Percentiles rank a stretch among this genome's conserved stretches.
phyloP scores from a whole-genome alignment of 768 basidiomycete genomes.

The Boletus pseudo-olivaceus region DNA sequence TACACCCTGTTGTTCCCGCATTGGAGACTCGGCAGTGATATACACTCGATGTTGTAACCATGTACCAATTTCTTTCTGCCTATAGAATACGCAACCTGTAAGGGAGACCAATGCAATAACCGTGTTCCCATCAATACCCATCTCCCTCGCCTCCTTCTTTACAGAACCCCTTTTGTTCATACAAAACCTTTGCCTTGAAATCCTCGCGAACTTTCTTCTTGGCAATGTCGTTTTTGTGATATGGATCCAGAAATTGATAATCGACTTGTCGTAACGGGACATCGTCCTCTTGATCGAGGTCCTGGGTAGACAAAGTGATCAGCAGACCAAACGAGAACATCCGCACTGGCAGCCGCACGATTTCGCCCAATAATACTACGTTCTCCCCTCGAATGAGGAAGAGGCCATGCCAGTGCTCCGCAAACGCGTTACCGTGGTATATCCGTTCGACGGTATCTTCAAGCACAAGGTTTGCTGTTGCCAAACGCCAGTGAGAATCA shows the following conservation, averaged over 20 bases:
- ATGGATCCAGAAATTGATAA: slow-evolving; percentile 61
- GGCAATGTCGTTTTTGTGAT: slow-evolving; percentile 72
- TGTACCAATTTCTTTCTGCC: slow-evolving; percentile 4
- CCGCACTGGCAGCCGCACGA: slow-evolving; percentile 54
- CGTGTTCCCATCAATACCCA: slow-evolving; percentile 58
- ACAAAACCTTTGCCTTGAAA: slow-evolving; percentile 75
- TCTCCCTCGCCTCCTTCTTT: slow-evolving; percentile 97
- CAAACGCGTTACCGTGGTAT: slow-evolving; percentile 84
- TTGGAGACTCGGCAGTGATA: slow-evolving; percentile 12
- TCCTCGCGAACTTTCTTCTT: slow-evolving; percentile 79
- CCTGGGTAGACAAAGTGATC: slow-evolving; percentile 44
- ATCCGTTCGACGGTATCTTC: slow-evolving; percentile 95
- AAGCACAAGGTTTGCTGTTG: slow-evolving; percentile 90
- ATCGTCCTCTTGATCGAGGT: slow-evolving; percentile 90
- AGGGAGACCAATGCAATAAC: slow-evolving; percentile 13
- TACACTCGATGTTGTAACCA: slow-evolving; percentile 14
- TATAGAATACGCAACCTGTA: not conserved
- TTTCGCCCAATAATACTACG: slow-evolving; percentile 94
- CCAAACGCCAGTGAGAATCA: slow-evolving; percentile 2
- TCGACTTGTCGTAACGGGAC: slow-evolving; percentile 75
- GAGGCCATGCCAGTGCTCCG: slow-evolving; percentile 84
- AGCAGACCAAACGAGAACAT: slow-evolving; percentile 1
- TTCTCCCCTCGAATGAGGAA: slow-evolving; percentile 98
- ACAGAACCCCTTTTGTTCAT: slow-evolving; percentile 84
- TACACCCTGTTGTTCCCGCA: slow-evolving; percentile 23